phyloP scores from a whole-genome alignment of 345 rosid genomes.

The Eucalyptus caleyi region DNA sequence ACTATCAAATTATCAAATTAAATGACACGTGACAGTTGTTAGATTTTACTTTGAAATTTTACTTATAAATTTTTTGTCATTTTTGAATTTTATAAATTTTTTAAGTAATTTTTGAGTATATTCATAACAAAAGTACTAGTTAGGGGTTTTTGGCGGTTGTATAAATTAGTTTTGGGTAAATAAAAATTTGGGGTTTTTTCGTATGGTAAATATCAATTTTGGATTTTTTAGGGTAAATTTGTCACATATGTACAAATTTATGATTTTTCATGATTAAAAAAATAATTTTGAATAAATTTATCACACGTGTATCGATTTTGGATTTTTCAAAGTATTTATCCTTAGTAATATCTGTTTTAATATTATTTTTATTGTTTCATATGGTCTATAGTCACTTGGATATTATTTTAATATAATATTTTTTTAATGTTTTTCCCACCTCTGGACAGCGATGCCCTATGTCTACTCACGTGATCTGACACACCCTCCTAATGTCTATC shows the following conservation, averaged over 20 bases:
- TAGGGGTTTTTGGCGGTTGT: accelerated
- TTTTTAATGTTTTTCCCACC: neutral
- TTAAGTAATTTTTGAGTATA: too few relatives aligned
- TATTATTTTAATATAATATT: too few relatives aligned
- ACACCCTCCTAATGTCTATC: neutral
- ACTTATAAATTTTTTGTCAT: too few relatives aligned
- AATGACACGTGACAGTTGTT: accelerated
- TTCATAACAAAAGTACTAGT: too few relatives aligned
- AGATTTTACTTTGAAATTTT: too few relatives aligned
- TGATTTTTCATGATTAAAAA: accelerated
- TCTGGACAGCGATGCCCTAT: neutral
- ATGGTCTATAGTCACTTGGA: neutral
- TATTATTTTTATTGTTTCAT: neutral
- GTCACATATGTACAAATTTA: accelerated
- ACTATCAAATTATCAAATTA: accelerated
- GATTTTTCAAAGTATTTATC: accelerated
- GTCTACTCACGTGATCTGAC: neutral
- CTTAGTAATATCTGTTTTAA: neutral
- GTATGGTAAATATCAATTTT: too few relatives aligned
- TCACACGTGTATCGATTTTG: accelerated
- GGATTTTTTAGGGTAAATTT: accelerated
- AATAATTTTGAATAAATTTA: accelerated
- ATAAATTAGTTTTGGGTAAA: too few relatives aligned
- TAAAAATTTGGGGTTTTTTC: too few relatives aligned
- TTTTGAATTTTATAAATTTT: too few relatives aligned